Evolutionary conservation across 768 basidiomycete genomes (phyloP).

Genomic region (Tulasnella sp.): DNA sequence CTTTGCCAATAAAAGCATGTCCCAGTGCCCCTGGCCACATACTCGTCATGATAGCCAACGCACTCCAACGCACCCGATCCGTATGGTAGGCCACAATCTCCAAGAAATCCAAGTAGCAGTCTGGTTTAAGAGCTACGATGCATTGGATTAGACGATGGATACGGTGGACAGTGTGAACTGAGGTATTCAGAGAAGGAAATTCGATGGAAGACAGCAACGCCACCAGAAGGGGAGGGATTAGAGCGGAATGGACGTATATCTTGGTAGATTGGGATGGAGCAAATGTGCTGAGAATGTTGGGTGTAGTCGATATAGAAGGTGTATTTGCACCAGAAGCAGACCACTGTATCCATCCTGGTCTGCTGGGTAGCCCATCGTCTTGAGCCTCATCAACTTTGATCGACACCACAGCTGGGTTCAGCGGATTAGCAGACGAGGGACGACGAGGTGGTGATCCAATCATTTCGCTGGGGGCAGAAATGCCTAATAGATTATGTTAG

Average conservation of each 20-base stretch:
- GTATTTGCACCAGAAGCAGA: slow-evolving; percentile 19
- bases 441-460: slow-evolving; percentile 14
- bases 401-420: slow-evolving; percentile 34
- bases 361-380: slow-evolving; percentile 19
- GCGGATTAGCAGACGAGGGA: slow-evolving; percentile 14
- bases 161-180: slow-evolving; percentile 32
- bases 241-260: slow-evolving; percentile 47
- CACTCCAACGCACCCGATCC: slow-evolving; percentile 39
- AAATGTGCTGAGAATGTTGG: slow-evolving; percentile 34
- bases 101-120: slow-evolving; percentile 57
- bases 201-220: slow-evolving; percentile 48
- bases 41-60: slow-evolving; percentile 41
- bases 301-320: not conserved
- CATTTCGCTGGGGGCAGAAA: too few relatives aligned
- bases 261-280: slow-evolving; percentile 42
- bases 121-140: slow-evolving; percentile 46
- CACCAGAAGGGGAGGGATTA: slow-evolving; percentile 50
- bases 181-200: slow-evolving; percentile 23
- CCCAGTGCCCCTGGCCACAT: slow-evolving; percentile 61
- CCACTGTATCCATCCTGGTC: slow-evolving; percentile 21
- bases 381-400: slow-evolving; percentile 46
- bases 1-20: slow-evolving; percentile 46
- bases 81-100: slow-evolving; percentile 59
- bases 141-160: slow-evolving; percentile 42
- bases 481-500: too few relatives aligned